Base-by-base conservation (phyloP, 371 early-diverging fungal genomes). In the Syncephalastrum racemosum region DNA sequence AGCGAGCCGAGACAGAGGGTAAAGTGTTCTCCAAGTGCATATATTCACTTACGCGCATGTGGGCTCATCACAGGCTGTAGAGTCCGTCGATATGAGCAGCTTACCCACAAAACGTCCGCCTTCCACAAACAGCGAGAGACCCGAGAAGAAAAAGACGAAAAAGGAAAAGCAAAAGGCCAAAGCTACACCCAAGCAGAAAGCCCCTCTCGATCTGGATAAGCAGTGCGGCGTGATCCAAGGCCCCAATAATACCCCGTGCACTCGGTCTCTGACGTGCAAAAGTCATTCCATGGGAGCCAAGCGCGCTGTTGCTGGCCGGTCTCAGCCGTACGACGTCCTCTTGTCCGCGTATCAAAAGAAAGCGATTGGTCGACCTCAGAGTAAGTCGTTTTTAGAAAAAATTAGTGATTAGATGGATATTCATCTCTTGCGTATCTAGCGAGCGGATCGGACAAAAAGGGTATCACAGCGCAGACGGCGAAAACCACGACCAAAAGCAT, bases 211-310 rank as follows among this genome's bases (percentile, higher is more conserved):
- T 63, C 66, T 92, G 58, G 90, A 91, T 66, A 85, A 80, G 56
- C 92, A 92, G 59, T 92, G 93, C 63, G 93, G 92, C 48, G 91
- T 92, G 4, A 55, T 89, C 6, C 58, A 66, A 36, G 70, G 74
- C 41, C 83, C 86, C 0, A 81, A 77, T 22, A 78, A 73, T 41
- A 62, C 70, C 42, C 85, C 85, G 0, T 92, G 93, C 60, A 77
- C 88, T 46, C 83, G 93, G 46, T 88, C 90, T 39, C 70, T 92
- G 15, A 92, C 93, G 19, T 92, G 93, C 69, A 92, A 92, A 67
- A 89, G 86, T 8, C 93, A 92, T 62, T 85, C 93, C 10, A 88
- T 91, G 86, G 88, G 90, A 12, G 83, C 86, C 52, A 92, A 92
- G 64, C 80, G 93, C 48, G 79, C 83, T 2, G 93, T 92, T 5